Percentiles rank a stretch among this genome's conserved stretches.
Evolutionary conservation across 1,284 basidiomycete species (phyloP).

Genomic region (Puccinia horiana): DNA sequence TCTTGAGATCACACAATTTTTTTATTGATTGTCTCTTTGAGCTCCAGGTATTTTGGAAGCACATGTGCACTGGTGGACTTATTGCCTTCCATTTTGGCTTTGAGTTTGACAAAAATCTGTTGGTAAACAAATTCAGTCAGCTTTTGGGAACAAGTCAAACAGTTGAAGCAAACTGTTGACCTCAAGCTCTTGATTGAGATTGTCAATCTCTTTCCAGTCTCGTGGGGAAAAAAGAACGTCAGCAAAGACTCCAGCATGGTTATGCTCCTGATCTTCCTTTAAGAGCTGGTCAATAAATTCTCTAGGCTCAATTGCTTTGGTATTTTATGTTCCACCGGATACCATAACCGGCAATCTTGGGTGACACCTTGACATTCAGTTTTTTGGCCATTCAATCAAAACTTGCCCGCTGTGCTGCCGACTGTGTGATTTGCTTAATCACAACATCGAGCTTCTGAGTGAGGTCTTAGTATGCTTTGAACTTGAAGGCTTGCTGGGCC

Average conservation of each 20-base stretch:
- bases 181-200: background rate
- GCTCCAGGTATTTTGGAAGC: background rate
- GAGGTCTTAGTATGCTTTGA: background rate
- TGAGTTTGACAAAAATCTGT: background rate
- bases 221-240: too few species aligned
- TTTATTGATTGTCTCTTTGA: background rate
- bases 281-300: too few species aligned
- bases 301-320: too few species aligned
- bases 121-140: too few species aligned
- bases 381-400: background rate
- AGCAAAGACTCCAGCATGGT: background rate
- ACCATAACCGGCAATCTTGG: background rate
- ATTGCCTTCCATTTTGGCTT: background rate
- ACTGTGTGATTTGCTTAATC: constrained; percentile 5
- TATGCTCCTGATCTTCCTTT: background rate
- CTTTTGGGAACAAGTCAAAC: too few species aligned
- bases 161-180: too few species aligned
- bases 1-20: background rate
- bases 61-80: background rate
- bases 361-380: background rate
- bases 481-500: background rate
- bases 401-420: background rate
- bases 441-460: background rate
- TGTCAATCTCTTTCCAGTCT: too few species aligned
- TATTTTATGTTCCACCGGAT: background rate